A percentile compares a stretch with the other conserved stretches of the same genome.
These are phyloP conservation scores for Tagetes erecta DNA, from an alignment of 129 eudicot species.

Conservation along the genomic window DNA sequence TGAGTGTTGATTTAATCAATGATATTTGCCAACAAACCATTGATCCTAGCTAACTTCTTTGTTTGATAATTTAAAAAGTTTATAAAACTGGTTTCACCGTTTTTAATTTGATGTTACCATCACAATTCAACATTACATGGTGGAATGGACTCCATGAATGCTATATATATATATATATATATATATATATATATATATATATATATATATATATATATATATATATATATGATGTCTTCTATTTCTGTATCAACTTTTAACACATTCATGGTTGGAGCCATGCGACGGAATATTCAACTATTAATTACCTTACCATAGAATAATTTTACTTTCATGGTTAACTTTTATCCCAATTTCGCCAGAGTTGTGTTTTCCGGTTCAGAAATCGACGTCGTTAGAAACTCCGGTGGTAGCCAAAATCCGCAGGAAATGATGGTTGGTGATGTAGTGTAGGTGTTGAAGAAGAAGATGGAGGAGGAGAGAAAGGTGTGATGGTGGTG, in stretches of 20 bases:
- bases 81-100: conserved; percentile 46
- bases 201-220: too few species aligned
- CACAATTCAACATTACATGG: conserved; percentile 95
- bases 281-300: conserved; percentile 98
- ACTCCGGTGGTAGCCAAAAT: too few species aligned
- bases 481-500: too few species aligned
- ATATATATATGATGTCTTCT: conserved; percentile 77
- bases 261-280: conserved; percentile 86
- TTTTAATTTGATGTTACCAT: conserved; percentile 89
- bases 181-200: too few species aligned
- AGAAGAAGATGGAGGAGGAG: too few species aligned
- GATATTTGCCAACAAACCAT: conserved; percentile 28
- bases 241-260: conserved; percentile 94
- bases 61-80: not conserved
- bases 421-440: too few species aligned
- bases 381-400: too few species aligned
- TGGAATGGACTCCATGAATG: conserved; percentile 80
- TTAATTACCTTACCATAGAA: conserved; percentile 24
- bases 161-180: too few species aligned
- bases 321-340: too few species aligned
- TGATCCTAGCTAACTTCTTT: conserved; percentile 35
- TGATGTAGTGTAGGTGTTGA: too few species aligned
- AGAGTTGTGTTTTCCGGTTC: too few species aligned
- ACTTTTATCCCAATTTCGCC: too few species aligned
- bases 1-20: conserved; percentile 30